phyloP scores from a whole-genome alignment of 2,329 filamentous ascomycete genomes.

The Calonectria pteridis region DNA sequence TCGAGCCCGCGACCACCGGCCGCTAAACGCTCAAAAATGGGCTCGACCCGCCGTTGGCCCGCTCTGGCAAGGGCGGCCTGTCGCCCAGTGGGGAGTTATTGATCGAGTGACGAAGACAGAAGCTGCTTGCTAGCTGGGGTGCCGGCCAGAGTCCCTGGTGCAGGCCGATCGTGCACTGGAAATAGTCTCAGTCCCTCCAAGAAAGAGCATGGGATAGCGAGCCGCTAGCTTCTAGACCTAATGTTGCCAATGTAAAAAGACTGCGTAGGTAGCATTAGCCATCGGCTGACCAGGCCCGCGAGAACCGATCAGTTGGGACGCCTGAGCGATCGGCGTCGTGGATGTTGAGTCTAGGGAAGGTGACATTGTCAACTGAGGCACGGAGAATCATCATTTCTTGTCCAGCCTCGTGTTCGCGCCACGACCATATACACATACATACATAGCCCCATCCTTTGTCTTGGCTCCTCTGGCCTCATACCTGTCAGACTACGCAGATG shows the following conservation, averaged over 20 bases:
- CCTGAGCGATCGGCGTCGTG: constrained; percentile 8
- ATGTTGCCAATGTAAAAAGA: not conserved
- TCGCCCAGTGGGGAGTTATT: constrained; percentile 4
- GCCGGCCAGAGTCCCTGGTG: not conserved
- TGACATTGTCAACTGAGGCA: constrained; percentile 11
- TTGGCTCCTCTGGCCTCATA: not conserved
- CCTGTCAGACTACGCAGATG: not conserved
- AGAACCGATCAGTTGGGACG: constrained; percentile 5
- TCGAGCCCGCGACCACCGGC: not conserved
- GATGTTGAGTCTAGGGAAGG: constrained; percentile 5
- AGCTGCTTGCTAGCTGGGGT: not conserved
- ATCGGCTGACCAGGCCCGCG: not conserved
- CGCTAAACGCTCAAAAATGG: not conserved
- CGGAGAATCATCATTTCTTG: not conserved
- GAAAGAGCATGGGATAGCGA: constrained; percentile 4
- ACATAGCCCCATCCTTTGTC: not conserved
- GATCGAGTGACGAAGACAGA: constrained; percentile 3
- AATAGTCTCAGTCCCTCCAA: not conserved
- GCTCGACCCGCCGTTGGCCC: constrained; percentile 2
- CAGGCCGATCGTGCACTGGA: not conserved
- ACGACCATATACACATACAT: not conserved
- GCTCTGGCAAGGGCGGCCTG: constrained; percentile 2
- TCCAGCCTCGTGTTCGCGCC: not conserved
- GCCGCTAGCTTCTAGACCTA: not conserved
- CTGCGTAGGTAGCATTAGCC: not conserved